phyloP scores from a whole-genome alignment of 2,329 filamentous ascomycete genomes.

The Penicillium fuscoglaucum region DNA sequence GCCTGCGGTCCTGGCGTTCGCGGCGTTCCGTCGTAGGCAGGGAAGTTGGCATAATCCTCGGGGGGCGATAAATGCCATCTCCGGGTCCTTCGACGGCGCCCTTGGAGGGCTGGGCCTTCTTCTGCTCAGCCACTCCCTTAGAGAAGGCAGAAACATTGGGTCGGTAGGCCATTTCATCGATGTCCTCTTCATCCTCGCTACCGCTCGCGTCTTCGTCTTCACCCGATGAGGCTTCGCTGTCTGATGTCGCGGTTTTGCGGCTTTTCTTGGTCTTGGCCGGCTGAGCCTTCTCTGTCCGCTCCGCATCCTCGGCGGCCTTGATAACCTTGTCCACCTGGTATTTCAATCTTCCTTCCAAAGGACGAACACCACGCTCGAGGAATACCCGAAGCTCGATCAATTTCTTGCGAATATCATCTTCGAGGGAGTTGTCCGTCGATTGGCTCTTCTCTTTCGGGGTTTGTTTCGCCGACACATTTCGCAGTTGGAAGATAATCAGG shows the following conservation, averaged over 20 bases:
- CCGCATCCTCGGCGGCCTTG: constrained; percentile 68
- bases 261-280: constrained; percentile 32
- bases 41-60: constrained; percentile 79
- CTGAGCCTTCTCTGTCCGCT: constrained; percentile 32
- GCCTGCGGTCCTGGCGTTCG: constrained; percentile 61
- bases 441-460: constrained; percentile 34
- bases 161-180: constrained; percentile 63
- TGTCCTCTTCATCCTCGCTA: constrained; percentile 45
- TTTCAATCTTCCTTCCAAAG: constrained; percentile 83
- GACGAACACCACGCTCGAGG: constrained; percentile 86
- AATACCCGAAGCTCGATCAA: constrained; percentile 90
- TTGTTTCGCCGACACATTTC: constrained; percentile 49
- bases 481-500: constrained; percentile 76
- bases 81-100: constrained; percentile 32
- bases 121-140: constrained; percentile 41
- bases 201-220: constrained; percentile 29
- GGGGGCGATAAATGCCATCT: constrained; percentile 82
- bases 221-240: constrained; percentile 30
- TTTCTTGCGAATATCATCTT: constrained; percentile 74
- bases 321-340: constrained; percentile 97
- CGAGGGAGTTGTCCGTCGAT: constrained; percentile 44
- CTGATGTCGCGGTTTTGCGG: constrained; percentile 33
- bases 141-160: constrained; percentile 57
- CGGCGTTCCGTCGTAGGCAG: constrained; percentile 68
- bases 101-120: constrained; percentile 21